Conservation (phyloP, 2,329 filamentous ascomycete genomes). For the Alternaria hordeiaustralica region DNA sequence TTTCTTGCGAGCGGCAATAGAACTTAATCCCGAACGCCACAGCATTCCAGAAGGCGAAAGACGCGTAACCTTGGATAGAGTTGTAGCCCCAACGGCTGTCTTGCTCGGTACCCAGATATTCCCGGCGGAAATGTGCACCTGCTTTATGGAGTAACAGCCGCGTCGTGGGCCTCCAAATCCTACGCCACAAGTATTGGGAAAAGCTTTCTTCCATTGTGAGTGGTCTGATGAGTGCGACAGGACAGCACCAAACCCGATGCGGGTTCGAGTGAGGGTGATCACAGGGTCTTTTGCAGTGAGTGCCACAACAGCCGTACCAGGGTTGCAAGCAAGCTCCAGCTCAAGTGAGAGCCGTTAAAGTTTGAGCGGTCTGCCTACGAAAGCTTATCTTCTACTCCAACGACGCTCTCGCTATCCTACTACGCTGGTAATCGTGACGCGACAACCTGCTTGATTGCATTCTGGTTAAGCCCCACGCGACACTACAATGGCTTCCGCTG, state of each 20-base stretch:
- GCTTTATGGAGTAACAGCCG: slow-evolving; percentile 1
- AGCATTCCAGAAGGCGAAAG: not conserved
- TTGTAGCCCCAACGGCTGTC: not conserved
- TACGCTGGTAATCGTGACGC: not conserved
- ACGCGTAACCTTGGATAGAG: not conserved
- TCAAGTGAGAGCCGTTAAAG: slow-evolving; percentile 1
- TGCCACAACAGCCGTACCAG: not conserved
- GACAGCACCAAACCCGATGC: not conserved
- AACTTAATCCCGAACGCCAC: not conserved
- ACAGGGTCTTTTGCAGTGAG: slow-evolving; percentile 5
- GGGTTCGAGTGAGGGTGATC: slow-evolving; percentile 8
- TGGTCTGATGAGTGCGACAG: not conserved
- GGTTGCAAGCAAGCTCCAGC: not conserved
- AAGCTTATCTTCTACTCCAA: not conserved
- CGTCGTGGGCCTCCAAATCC: not conserved
- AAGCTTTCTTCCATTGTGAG: not conserved
- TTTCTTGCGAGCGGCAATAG: not conserved
- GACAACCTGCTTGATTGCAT: not conserved
- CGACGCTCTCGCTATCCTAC: not conserved
- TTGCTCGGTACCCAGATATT: not conserved
- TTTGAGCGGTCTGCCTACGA: not conserved
- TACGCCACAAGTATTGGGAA: not conserved
- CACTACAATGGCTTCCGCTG: slow-evolving; percentile 21
- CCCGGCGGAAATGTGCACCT: slow-evolving; percentile 3
- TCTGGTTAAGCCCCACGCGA: not conserved